Evolutionary conservation across 1,284 basidiomycete genomes (phyloP).

Genomic region (Ustilago cynodontis): DNA sequence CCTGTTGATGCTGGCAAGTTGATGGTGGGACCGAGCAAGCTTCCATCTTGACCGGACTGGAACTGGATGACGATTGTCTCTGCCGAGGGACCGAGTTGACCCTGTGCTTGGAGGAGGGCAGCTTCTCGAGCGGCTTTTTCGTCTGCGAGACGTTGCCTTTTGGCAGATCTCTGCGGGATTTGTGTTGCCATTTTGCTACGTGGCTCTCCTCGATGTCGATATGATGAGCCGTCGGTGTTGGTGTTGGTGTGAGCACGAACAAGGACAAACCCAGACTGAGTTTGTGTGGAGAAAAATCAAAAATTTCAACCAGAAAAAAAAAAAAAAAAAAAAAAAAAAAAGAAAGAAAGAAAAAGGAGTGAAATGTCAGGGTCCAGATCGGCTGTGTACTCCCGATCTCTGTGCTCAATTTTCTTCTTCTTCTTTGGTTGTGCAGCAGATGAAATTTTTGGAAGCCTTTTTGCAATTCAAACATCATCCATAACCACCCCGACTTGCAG

Average conservation of each 20-base stretch:
- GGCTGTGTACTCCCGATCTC: slow-evolving; percentile 28
- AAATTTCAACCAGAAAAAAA: slow-evolving; percentile 25
- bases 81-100: slow-evolving; percentile 59
- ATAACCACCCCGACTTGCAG: no score
- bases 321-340: no score
- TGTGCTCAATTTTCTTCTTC: slow-evolving; percentile 18
- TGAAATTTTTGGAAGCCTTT: slow-evolving; percentile 28
- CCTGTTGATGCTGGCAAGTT: slow-evolving; percentile 63
- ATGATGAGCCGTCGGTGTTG: no score
- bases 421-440: slow-evolving; percentile 6
- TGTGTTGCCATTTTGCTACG: slow-evolving; percentile 59
- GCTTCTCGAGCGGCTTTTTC: slow-evolving; percentile 50
- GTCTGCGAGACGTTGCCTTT: slow-evolving; percentile 57
- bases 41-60: slow-evolving; percentile 61
- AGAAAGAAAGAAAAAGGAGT: no score
- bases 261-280: neutral
- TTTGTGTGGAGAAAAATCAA: slow-evolving; percentile 33
- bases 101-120: slow-evolving; percentile 47
- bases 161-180: slow-evolving; percentile 57
- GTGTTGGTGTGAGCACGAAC: neutral
- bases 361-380: slow-evolving; percentile 31
- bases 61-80: slow-evolving; percentile 66
- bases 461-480: no score
- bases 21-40: slow-evolving; percentile 62
- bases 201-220: neutral